Evolutionary conservation across 2,329 filamentous ascomycete species (phyloP), one percentile per base, ranked within the genome.

Genomic region (Penicillium vulpinum): DNA sequence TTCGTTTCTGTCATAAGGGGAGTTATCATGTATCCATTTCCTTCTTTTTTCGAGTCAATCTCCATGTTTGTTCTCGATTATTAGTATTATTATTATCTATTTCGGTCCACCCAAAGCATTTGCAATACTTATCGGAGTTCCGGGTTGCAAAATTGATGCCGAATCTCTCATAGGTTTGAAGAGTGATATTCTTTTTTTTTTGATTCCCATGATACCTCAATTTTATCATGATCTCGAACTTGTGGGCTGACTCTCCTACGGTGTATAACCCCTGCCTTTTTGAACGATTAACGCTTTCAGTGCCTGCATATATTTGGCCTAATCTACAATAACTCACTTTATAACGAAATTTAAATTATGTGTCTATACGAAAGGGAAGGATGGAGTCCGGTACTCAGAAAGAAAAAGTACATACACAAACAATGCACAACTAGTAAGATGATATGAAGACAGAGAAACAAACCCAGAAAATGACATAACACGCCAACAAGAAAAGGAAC

Each of bases 121-220:
- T 62, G 40, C 49, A 39, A 41, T 57, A 51, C 54, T 59, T 39
- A 47, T 58, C 47, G 59, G 62, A 62, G 60, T 67, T 57, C 50
- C 51, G 50, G 57, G 54, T 52, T 47, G 56, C 56, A 53, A 38
- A 47, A 59, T 49, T 53, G 33, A 60, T 50, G 51, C 33, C 44
- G 46, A 22, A 58, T 61, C 48, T 55, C 46, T 56, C 41, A 52
- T 39, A 22, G 26, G 35, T 52, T 54, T 45, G 29, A 43, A 54
- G 50, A 46, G 40, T 54, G 29, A 56, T 29, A 21, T 39, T 54
- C 26, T 4, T 15, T 29, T 56, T 47, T 46, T n/a, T n/a, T n/a
- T n/a, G n/a, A n/a, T n/a, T n/a, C n/a, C n/a, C n/a, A n/a, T n/a
- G n/a, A n/a, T n/a, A n/a, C n/a, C n/a, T n/a, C 22, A 46, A 11